These are phyloP conservation scores for Mucor indicus DNA, from an alignment of 371 early-diverging fungal genomes.

Conservation along the genomic window DNA sequence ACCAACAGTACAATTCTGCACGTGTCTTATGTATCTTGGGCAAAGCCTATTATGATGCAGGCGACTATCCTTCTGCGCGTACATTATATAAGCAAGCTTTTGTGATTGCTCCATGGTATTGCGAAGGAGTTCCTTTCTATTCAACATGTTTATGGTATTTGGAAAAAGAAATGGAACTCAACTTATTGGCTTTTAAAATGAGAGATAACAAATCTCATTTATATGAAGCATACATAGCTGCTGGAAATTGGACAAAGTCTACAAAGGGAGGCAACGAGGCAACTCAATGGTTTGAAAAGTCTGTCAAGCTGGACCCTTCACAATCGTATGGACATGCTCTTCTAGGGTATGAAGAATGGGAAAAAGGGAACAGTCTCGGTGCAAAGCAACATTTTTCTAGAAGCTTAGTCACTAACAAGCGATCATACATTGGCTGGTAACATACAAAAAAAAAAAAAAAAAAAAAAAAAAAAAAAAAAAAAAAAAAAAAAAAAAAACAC, in stretches of 20 bases:
- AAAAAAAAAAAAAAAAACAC: not conserved
- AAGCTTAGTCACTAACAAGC: slow-evolving; percentile 29
- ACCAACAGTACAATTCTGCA: slow-evolving; percentile 40
- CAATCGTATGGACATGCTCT: slow-evolving; percentile 34
- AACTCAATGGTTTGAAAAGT: slow-evolving; percentile 37
- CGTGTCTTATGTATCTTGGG: slow-evolving; percentile 33
- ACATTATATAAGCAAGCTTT: slow-evolving; percentile 38
- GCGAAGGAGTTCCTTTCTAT: slow-evolving; percentile 35
- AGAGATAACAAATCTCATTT: slow-evolving; percentile 30
- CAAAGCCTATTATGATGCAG: slow-evolving; percentile 36
- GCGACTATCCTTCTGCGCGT: slow-evolving; percentile 29
- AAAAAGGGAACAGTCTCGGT: slow-evolving; percentile 27
- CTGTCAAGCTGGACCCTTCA: slow-evolving; percentile 26
- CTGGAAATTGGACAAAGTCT: slow-evolving; percentile 42
- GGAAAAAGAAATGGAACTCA: slow-evolving; percentile 34
- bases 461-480: slow-evolving; percentile 1
- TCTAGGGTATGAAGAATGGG: slow-evolving; percentile 42
- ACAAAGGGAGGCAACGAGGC: slow-evolving; percentile 29
- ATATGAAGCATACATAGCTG: slow-evolving; percentile 41
- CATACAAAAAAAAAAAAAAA: not conserved
- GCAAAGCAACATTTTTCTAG: slow-evolving; percentile 34
- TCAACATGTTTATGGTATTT: slow-evolving; percentile 45
- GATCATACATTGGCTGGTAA: slow-evolving; percentile 39
- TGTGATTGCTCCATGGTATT: slow-evolving; percentile 40
- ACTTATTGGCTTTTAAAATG: slow-evolving; percentile 39